Percentiles rank a stretch among this genome's conserved stretches.
Evolutionary conservation across 2,329 filamentous ascomycete species (phyloP).

Genomic region (Pseudocercospora macadamiae): DNA sequence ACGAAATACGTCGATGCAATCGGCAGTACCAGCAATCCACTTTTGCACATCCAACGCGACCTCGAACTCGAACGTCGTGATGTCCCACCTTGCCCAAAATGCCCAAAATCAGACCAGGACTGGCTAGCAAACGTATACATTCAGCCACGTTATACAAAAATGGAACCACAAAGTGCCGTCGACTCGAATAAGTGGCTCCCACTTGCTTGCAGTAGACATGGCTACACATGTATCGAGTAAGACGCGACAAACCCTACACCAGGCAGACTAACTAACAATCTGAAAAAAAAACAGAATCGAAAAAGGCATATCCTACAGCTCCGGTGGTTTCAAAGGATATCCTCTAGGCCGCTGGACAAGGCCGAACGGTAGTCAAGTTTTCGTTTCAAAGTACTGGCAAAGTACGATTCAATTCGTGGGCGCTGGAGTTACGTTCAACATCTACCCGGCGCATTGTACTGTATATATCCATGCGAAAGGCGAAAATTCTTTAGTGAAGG

Average conservation of each 20-base stretch:
- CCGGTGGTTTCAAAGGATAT: not conserved
- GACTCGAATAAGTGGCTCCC: not conserved
- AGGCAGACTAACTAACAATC: too few species aligned
- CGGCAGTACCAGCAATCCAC: not conserved
- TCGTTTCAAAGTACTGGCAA: slow-evolving; percentile 9
- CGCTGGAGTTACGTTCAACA: not conserved
- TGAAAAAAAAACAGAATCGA: not conserved
- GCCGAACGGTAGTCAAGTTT: slow-evolving; percentile 12
- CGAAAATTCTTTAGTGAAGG: not conserved
- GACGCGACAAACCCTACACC: too few species aligned
- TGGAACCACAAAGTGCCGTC: not conserved
- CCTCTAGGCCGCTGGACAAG: slow-evolving; percentile 9
- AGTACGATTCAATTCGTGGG: slow-evolving; percentile 8
- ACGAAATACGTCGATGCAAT: not conserved
- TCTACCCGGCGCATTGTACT: slow-evolving; percentile 14
- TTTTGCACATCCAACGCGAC: not conserved
- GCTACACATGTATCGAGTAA: not conserved
- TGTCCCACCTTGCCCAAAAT: not conserved
- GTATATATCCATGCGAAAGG: slow-evolving; percentile 5
- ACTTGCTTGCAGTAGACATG: not conserved
- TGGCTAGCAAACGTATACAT: not conserved
- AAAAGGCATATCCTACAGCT: not conserved
- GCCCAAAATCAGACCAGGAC: not conserved
- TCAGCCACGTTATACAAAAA: not conserved
- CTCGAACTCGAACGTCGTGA: not conserved